Evolutionary conservation across 371 early-diverging fungal genomes (phyloP).

Genomic region (Vairimorpha ceranae): DNA sequence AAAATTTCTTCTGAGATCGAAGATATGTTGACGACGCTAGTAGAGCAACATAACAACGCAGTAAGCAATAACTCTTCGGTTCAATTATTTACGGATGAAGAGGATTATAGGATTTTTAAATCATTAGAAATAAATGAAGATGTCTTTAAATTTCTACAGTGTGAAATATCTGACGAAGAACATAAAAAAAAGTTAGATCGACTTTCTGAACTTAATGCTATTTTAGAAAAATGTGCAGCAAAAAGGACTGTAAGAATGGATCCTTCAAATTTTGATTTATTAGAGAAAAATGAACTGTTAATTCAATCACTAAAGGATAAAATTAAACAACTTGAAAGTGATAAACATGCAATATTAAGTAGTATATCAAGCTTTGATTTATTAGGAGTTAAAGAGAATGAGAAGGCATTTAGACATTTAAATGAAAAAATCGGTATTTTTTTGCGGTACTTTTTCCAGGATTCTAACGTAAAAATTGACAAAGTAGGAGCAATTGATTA

Average conservation of each 20-base stretch:
- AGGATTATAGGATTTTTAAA: neutral
- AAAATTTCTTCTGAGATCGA: conserved; percentile 66
- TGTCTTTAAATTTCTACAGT: neutral
- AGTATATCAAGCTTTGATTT: conserved; percentile 51
- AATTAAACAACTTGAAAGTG: conserved; percentile 58
- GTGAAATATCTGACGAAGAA: neutral
- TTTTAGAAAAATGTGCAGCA: neutral
- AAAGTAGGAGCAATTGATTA: conserved; percentile 52
- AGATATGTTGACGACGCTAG: conserved; percentile 65
- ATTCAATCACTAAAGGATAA: conserved; percentile 56
- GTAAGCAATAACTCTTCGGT: neutral
- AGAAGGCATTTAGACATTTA: conserved; percentile 62
- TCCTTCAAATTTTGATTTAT: conserved; percentile 61
- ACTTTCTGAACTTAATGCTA: neutral
- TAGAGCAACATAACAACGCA: neutral
- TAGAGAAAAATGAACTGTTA: conserved; percentile 61
- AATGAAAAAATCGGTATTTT: conserved; percentile 59
- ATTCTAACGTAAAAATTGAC: conserved; percentile 48
- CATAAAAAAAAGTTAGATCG: conserved; percentile 1
- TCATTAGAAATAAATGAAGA: neutral
- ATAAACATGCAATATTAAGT: conserved; percentile 57
- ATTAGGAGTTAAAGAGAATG: conserved; percentile 44
- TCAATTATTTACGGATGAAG: neutral
- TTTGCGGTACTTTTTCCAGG: conserved; percentile 50
- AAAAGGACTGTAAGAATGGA: conserved; percentile 47